Conservation (phyloP, 257 asterid genomes). For the Capsicum pubescens region DNA sequence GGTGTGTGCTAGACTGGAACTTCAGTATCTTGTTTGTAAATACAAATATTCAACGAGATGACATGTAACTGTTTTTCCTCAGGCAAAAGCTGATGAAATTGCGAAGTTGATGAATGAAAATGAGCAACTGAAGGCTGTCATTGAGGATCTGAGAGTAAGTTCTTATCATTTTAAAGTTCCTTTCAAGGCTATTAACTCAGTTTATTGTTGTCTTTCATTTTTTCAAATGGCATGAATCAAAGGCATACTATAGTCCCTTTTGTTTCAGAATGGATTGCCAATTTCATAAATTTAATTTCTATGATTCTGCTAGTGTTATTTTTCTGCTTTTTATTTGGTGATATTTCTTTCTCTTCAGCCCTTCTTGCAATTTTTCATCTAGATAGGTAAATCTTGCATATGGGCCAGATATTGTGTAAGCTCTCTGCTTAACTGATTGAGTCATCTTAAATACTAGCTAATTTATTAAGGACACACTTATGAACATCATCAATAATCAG, state of each 20-base stretch:
- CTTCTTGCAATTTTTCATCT: background rate
- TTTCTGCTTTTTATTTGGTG: conserved; percentile 12
- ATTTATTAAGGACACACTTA: background rate
- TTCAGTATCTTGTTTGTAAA: too few species aligned
- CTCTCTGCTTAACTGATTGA: background rate
- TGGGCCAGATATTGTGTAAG: background rate
- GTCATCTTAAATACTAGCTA: conserved; percentile 13
- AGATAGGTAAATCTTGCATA: background rate
- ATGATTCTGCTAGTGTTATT: background rate
- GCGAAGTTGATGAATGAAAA: conserved; percentile 88
- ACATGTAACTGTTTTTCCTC: conserved; percentile 35
- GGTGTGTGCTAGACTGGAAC: too few species aligned
- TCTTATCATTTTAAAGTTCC: conserved; percentile 5
- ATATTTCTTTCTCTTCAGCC: background rate
- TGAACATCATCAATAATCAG: conserved; percentile 18
- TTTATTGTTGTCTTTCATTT: background rate
- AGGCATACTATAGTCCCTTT: background rate
- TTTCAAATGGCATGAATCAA: conserved; percentile 2
- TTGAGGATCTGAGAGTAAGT: conserved; percentile 74
- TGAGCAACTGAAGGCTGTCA: conserved; percentile 76
- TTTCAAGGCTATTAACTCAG: conserved; percentile 10
- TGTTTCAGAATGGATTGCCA: background rate
- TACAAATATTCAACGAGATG: conserved; percentile 32
- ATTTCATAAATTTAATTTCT: background rate
- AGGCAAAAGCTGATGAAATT: conserved; percentile 98